Evolutionary conservation across 148 eudicot species (phyloP).

Genomic region (Silene uniflora): DNA sequence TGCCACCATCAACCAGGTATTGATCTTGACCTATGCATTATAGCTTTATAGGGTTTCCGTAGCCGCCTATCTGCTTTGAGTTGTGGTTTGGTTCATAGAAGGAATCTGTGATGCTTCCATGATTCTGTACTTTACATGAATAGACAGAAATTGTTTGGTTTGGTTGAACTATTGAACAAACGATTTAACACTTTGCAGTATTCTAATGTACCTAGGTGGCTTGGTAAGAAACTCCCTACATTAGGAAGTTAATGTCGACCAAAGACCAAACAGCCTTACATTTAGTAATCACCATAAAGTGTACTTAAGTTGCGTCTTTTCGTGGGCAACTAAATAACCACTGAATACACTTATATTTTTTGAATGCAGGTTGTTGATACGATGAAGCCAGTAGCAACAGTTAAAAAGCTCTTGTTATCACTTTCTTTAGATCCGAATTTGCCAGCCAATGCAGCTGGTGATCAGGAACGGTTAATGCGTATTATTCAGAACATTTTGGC

Average conservation of each 20-base stretch:
- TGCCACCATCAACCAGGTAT: constrained; percentile 52
- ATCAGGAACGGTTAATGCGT: constrained; percentile 63
- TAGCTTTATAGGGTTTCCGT: background rate
- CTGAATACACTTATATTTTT: background rate
- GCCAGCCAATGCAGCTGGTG: constrained; percentile 59
- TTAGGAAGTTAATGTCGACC: too few species aligned
- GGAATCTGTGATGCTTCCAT: background rate
- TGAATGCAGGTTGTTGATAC: constrained; percentile 40
- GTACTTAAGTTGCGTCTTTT: too few species aligned
- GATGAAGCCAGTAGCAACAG: constrained; percentile 53
- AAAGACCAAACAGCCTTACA: too few species aligned
- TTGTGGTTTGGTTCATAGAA: background rate
- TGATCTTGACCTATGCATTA: background rate
- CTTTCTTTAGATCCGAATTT: constrained; percentile 46
- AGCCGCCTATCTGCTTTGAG: background rate
- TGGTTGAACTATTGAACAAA: too few species aligned
- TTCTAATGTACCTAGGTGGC: too few species aligned
- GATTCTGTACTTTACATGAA: too few species aligned
- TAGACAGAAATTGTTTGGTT: too few species aligned
- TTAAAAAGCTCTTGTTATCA: constrained; percentile 50
- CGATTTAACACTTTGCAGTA: too few species aligned
- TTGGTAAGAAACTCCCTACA: too few species aligned
- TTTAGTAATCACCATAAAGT: too few species aligned
- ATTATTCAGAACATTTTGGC: constrained; percentile 52
- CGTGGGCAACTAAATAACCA: too few species aligned